Percentiles rank a stretch among this genome's conserved stretches.
Conservation (phyloP, 257 asterid species). For the Penstemon davidsonii region DNA sequence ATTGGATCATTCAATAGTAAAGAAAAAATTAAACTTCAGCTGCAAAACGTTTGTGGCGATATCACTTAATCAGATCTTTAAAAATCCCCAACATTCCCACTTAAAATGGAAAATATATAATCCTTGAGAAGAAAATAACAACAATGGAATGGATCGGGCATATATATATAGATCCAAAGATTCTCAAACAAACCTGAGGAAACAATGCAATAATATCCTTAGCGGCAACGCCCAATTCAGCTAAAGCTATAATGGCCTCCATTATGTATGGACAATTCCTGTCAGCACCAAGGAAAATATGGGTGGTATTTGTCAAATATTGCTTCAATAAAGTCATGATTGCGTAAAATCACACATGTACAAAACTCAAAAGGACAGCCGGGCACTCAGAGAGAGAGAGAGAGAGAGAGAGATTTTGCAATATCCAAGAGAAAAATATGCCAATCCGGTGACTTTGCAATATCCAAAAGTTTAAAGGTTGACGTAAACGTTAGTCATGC, state of each 20-base stretch:
- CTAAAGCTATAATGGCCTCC: conserved; percentile 88
- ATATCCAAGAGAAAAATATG: conserved; percentile 14
- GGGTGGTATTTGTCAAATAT: conserved; percentile 12
- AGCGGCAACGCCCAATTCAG: conserved; percentile 82
- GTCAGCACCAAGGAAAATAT: conserved; percentile 29
- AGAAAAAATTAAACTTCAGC: conserved; percentile 13
- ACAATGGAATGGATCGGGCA: conserved; percentile 11
- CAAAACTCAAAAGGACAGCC: not conserved
- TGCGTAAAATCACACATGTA: not conserved
- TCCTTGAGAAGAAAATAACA: conserved; percentile 7
- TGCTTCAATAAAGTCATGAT: conserved; percentile 18
- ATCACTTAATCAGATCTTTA: conserved; percentile 7
- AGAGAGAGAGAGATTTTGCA: conserved; percentile 11
- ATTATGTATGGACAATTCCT: conserved; percentile 85
- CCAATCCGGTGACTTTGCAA: conserved; percentile 15
- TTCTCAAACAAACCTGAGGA: conserved; percentile 68
- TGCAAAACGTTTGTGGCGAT: conserved; percentile 10
- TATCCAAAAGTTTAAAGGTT: conserved; percentile 7
- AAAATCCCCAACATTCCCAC: conserved; percentile 20
- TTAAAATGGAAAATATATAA: conserved; percentile 16
- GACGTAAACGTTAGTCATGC: not conserved
- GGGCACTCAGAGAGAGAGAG: conserved; percentile 10
- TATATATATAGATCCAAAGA: conserved; percentile 16
- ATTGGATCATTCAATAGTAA: conserved; percentile 1
- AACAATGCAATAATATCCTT: conserved; percentile 77